These are phyloP conservation scores for Endocalyx cinctus DNA, from an alignment of 2,329 filamentous ascomycete species.

Conservation along the genomic window DNA sequence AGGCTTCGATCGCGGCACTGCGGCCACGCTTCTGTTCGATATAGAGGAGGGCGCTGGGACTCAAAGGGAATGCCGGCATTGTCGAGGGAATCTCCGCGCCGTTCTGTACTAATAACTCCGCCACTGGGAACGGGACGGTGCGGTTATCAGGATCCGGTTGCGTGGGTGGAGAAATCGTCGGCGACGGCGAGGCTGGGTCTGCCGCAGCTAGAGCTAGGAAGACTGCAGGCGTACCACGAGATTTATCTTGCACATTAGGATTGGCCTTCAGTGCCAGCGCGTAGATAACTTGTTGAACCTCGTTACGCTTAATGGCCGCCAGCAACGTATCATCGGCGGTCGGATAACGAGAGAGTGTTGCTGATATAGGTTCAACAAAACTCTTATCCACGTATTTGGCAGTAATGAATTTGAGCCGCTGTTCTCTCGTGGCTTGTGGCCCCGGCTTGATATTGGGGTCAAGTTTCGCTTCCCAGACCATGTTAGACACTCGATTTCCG, in stretches of 20 bases:
- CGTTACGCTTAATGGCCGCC: slow-evolving; percentile 91
- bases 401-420: slow-evolving; percentile 91
- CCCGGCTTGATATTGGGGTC: slow-evolving; percentile 70
- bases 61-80: slow-evolving; percentile 78
- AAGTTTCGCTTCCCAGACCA: slow-evolving; percentile 88
- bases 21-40: slow-evolving; percentile 70
- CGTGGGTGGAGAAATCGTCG: slow-evolving; percentile 34
- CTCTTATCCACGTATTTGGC: slow-evolving; percentile 85
- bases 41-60: slow-evolving; percentile 74
- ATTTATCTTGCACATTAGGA: slow-evolving; percentile 80
- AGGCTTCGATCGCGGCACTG: slow-evolving; percentile 35
- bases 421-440: slow-evolving; percentile 77
- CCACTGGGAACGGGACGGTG: slow-evolving; percentile 73
- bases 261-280: slow-evolving; percentile 82
- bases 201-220: slow-evolving; percentile 90
- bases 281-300: slow-evolving; percentile 89
- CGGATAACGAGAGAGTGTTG: slow-evolving; percentile 69
- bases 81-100: slow-evolving; percentile 78
- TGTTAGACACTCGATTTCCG: slow-evolving; percentile 92
- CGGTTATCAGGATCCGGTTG: slow-evolving; percentile 43
- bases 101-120: slow-evolving; percentile 89
- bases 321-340: slow-evolving; percentile 84
- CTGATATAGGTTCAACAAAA: slow-evolving; percentile 74
- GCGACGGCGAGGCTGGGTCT: slow-evolving; percentile 75
- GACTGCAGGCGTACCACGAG: slow-evolving; percentile 80